These are phyloP conservation scores for Botryosphaeria agaves DNA, from an alignment of 2,329 filamentous ascomycete genomes.

Conservation along the genomic window DNA sequence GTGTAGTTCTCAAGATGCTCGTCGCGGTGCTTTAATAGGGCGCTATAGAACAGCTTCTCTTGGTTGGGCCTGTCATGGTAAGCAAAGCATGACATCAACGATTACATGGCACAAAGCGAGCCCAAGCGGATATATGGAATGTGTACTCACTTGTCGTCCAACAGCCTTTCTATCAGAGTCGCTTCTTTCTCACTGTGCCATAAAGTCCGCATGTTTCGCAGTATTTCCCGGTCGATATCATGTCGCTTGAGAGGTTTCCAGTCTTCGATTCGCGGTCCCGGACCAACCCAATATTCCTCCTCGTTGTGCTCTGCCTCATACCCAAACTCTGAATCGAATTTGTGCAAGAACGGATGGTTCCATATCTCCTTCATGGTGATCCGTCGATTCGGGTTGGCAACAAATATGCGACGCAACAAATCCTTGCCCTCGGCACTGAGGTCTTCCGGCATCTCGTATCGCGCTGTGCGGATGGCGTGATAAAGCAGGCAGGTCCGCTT, in stretches of 20 bases:
- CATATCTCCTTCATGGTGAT: constrained; percentile 72
- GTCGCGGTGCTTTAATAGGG: constrained; percentile 66
- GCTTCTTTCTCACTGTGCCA: constrained; percentile 77
- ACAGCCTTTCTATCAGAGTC: constrained; percentile 50
- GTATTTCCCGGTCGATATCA: constrained; percentile 63
- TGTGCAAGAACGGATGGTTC: constrained; percentile 70
- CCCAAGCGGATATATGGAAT: too few species aligned
- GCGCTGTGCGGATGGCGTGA: constrained; percentile 29
- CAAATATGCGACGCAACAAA: constrained; percentile 63
- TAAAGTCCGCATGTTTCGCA: constrained; percentile 73
- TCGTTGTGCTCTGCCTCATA: constrained; percentile 39
- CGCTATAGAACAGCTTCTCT: constrained; percentile 83
- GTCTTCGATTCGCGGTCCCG: constrained; percentile 39
- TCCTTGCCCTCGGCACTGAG: constrained; percentile 55
- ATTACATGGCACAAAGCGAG: too few species aligned
- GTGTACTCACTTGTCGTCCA: constrained; percentile 22
- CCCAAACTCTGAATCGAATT: constrained; percentile 57
- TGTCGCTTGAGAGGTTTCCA: constrained; percentile 42
- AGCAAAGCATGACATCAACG: constrained; percentile 13
- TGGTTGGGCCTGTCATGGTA: constrained; percentile 51
- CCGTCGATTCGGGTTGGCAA: constrained; percentile 58
- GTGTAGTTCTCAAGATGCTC: constrained; percentile 74
- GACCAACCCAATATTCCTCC: constrained; percentile 33
- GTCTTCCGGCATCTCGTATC: constrained; percentile 26
- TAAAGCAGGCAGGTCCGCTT: too few species aligned